A percentile compares a stretch with the other conserved stretches of the same genome.
phyloP scores from a whole-genome alignment of 441 rosid species.

The Corymbia citriodora region DNA sequence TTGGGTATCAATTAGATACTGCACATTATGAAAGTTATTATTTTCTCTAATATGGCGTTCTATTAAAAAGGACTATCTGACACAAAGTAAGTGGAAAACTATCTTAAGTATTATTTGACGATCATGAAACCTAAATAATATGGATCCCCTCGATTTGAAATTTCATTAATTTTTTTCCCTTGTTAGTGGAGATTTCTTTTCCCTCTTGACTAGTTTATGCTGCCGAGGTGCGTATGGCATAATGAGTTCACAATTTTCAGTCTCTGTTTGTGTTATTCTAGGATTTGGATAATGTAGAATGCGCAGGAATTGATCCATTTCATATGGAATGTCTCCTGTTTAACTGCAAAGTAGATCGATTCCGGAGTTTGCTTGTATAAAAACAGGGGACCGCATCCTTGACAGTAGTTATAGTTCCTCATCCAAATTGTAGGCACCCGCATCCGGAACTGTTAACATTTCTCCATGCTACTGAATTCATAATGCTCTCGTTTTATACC shows the following conservation, averaged over 20 bases:
- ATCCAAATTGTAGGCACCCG: background rate
- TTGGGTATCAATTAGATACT: background rate
- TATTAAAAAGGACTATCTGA: background rate
- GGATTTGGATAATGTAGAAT: background rate
- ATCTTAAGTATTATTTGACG: background rate
- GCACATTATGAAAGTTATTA: background rate
- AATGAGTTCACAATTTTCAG: background rate
- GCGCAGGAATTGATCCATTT: background rate
- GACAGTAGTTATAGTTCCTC: background rate
- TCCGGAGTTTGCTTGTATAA: background rate
- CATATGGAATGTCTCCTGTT: background rate
- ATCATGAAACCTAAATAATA: background rate
- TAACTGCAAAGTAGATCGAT: background rate
- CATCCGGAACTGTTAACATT: background rate
- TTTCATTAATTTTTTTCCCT: background rate
- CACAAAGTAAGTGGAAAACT: background rate
- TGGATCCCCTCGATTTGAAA: background rate
- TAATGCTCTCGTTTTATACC: background rate
- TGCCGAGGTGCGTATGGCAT: slow-evolving; percentile 31
- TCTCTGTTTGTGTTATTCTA: background rate
- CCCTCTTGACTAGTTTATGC: slow-evolving; percentile 18
- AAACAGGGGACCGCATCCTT: background rate
- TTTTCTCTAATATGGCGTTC: background rate
- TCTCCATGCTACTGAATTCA: background rate
- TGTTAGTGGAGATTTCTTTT: background rate